Evolutionary conservation across 2,329 filamentous ascomycete species (phyloP).

Genomic region (Xylariaceae sp.): DNA sequence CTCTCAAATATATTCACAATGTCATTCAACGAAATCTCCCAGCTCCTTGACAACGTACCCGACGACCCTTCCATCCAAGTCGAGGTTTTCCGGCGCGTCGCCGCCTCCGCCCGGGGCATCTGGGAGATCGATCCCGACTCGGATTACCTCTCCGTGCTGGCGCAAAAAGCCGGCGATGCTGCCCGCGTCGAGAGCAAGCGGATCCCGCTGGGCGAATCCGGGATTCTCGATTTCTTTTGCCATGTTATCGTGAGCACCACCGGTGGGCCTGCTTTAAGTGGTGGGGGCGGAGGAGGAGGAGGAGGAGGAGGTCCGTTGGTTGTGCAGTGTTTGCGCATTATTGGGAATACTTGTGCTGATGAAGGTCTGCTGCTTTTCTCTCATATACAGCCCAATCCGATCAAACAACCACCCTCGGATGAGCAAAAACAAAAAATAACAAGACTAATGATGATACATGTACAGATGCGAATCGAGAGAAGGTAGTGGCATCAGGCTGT

Average conservation of each 20-base stretch:
- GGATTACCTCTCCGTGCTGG: slow-evolving; percentile 42
- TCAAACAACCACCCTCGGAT: too few species aligned
- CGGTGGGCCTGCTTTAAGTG: too few species aligned
- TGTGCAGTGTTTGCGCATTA: slow-evolving; percentile 52
- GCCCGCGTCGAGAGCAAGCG: slow-evolving; percentile 57
- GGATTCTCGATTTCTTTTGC: slow-evolving; percentile 55
- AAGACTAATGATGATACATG: slow-evolving; percentile 5
- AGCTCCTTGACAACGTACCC: slow-evolving; percentile 20
- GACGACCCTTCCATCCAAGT: slow-evolving; percentile 15
- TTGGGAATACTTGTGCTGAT: slow-evolving; percentile 62
- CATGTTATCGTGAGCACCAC: slow-evolving; percentile 40
- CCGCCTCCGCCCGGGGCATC: slow-evolving; percentile 37
- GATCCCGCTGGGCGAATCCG: slow-evolving; percentile 53
- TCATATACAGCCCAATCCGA: too few species aligned
- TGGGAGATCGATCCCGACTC: slow-evolving; percentile 35
- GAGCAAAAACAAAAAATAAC: slow-evolving; percentile 9
- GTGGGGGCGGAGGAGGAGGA: too few species aligned
- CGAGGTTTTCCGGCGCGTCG: slow-evolving; percentile 34
- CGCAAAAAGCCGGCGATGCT: slow-evolving; percentile 51
- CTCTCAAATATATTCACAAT: too few species aligned
- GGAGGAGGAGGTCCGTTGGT: slow-evolving; percentile 44
- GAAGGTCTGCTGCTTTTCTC: too few species aligned
- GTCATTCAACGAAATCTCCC: slow-evolving; percentile 20
- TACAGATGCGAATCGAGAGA: slow-evolving; percentile 55
- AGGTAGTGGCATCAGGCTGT: slow-evolving; percentile 47